phyloP scores from a whole-genome alignment of 352 stramenopile genomes.

The Sclerospora graminicola region DNA sequence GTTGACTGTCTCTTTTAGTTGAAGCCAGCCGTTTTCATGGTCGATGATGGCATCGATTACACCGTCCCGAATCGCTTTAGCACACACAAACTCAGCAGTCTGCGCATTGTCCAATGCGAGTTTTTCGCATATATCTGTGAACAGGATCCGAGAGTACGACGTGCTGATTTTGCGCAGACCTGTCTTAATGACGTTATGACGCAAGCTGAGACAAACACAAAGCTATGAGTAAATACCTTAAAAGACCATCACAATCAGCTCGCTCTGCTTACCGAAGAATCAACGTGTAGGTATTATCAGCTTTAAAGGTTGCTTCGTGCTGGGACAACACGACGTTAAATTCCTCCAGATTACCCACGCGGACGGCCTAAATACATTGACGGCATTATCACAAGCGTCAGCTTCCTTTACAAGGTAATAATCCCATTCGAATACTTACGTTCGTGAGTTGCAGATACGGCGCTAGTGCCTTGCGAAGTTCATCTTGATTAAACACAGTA shows the following conservation, averaged over 20 bases:
- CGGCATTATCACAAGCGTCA: conserved; percentile 2
- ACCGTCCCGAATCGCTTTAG: conserved; percentile 96
- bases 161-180: conserved; percentile 95
- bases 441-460: conserved; percentile 95
- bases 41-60: conserved; percentile 98
- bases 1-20: conserved; percentile 81
- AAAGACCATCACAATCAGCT: not conserved
- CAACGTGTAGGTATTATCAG: conserved; percentile 93
- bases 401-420: not conserved
- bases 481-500: conserved; percentile 88
- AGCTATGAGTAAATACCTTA: not conserved
- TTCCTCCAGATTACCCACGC: conserved; percentile 91
- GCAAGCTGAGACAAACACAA: conserved; percentile 46
- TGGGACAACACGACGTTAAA: conserved; percentile 89
- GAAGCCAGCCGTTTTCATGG: conserved; percentile 91
- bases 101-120: conserved; percentile 88
- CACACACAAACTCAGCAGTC: conserved; percentile 95
- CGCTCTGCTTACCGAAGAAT: conserved; percentile 79
- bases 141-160: conserved; percentile 89
- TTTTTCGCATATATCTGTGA: conserved; percentile 89
- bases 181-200: conserved; percentile 98
- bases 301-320: conserved; percentile 80
- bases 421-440: conserved; percentile 21
- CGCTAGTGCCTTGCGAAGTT: conserved; percentile 81
- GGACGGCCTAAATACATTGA: conserved; percentile 76